phyloP scores from a whole-genome alignment of 192 early-diverging fungal species.

The Powellomyces hirtus region DNA sequence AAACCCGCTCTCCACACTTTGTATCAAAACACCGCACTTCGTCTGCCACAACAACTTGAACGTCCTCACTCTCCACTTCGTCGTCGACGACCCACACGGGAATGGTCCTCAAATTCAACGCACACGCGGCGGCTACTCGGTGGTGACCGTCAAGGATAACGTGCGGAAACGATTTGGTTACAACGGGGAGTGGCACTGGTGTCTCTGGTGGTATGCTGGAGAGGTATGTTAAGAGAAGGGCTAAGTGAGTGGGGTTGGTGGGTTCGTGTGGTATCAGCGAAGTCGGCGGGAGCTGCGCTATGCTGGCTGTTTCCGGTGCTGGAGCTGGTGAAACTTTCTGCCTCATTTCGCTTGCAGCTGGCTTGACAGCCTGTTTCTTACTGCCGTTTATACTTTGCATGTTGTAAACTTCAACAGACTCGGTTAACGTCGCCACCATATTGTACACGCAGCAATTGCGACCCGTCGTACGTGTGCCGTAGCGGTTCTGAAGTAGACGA shows the following conservation, averaged over 20 bases:
- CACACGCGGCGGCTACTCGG: constrained; percentile 20
- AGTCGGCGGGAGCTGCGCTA: not conserved
- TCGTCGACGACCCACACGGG: constrained; percentile 27
- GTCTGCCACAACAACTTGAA: not conserved
- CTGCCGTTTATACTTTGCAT: too few species aligned
- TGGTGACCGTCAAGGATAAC: constrained; percentile 31
- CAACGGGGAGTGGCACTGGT: constrained; percentile 8
- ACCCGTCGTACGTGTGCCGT: too few species aligned
- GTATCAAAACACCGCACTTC: not conserved
- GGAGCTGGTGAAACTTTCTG: not conserved
- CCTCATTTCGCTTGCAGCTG: too few species aligned
- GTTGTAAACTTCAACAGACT: too few species aligned
- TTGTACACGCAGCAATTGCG: too few species aligned
- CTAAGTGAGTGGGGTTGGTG: not conserved
- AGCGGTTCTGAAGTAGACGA: too few species aligned
- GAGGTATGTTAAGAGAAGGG: not conserved
- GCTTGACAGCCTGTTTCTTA: too few species aligned
- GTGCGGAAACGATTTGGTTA: not conserved
- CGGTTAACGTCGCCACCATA: too few species aligned
- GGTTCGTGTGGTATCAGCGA: not conserved
- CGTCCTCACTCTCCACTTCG: not conserved
- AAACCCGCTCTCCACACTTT: not conserved
- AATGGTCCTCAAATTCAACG: constrained; percentile 2
- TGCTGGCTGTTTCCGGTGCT: too few species aligned
- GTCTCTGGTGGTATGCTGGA: not conserved